Conservation (phyloP, 257 asterid genomes). For the Craterostigma plantagineum region DNA sequence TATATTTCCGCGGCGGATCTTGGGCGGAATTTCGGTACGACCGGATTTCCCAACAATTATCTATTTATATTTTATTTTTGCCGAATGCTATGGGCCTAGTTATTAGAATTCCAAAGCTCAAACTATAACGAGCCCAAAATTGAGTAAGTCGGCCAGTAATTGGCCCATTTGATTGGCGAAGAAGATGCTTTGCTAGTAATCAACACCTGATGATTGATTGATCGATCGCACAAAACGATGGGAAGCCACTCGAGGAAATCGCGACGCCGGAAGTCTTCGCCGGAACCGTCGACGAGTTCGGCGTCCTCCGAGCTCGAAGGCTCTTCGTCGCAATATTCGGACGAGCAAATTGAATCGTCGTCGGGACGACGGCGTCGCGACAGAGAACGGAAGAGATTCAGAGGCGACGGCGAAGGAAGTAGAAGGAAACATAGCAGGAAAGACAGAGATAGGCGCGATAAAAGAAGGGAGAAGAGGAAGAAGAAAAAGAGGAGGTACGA, state of each 20-base stretch:
- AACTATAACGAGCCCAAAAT: no score
- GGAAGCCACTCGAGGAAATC: constrained; percentile 29
- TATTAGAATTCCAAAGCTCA: no score
- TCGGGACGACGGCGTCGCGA: background rate
- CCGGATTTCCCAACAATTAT: no score
- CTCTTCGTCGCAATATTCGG: background rate
- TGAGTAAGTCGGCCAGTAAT: no score
- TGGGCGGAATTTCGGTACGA: no score
- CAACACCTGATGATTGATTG: no score
- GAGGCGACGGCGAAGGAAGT: constrained; percentile 11
- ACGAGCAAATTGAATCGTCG: constrained; percentile 1
- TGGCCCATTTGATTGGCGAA: no score
- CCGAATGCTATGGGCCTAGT: no score
- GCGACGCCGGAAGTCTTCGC: constrained; percentile 15
- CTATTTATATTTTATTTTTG: no score
- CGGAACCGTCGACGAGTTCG: constrained; percentile 19
- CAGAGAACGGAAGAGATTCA: constrained; percentile 12
- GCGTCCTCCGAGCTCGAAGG: constrained; percentile 11
- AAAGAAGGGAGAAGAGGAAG: constrained; percentile 24
- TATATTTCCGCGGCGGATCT: no score
- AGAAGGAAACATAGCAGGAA: constrained; percentile 16
- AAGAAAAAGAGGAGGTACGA: constrained; percentile 26
- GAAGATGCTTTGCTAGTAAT: no score
- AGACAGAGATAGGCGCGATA: constrained; percentile 17
- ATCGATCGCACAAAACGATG: constrained; percentile 11